Evolutionary conservation across 352 stramenopile genomes (phyloP), one percentile per base, ranked within the genome.

Genomic region (Globisporangium iwayamae): DNA sequence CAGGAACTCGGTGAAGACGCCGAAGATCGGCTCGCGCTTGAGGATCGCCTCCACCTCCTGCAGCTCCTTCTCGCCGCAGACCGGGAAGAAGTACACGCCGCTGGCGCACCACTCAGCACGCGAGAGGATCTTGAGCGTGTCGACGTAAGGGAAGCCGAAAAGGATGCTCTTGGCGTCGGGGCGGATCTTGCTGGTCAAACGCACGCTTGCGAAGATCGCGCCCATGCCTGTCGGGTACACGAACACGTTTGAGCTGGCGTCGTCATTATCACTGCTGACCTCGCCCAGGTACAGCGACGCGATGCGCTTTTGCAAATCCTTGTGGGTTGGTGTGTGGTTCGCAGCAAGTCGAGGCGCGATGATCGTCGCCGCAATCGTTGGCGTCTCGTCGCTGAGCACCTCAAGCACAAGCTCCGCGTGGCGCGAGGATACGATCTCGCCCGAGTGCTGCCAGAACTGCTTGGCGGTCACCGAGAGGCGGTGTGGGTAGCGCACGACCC

Each of bases 361-460:
- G 14, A 30, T 30, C 20, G 46, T 52, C n/a, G 46, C 46, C 51
- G 39, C n/a, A 53, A 57, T 14, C 61, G 38, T 16, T 14, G 52
- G 43, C 3, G 60, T 48, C 13, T 65, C 45, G 9, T 59, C 58
- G 34, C 82, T 70, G 5, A 97, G 61, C 46, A 64, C 52, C 4
- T 84, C 55, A 14, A 97, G 65, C 6, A 91, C 70, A 16, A 65
- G 66, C 57, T 91, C 66, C 0, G 90, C 93, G 32, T 96, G 79
- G 20, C 94, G 78, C n/a, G 87, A 97, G 10, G 82, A 89, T 28
- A 97, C 63, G 55, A 98, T 91, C 73, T 98, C 94, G 18, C 94
- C 94, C 47, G 87, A 96, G 75, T 98, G 92, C 75, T 98, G 94
- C 92, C 92, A 98, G 70, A 95, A 98, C 36, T 83, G 73, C 58